Evolutionary conservation across 2,329 filamentous ascomycete species (phyloP), one percentile per base, ranked within the genome.

Genomic region (Cladosporium sphaerospermum): DNA sequence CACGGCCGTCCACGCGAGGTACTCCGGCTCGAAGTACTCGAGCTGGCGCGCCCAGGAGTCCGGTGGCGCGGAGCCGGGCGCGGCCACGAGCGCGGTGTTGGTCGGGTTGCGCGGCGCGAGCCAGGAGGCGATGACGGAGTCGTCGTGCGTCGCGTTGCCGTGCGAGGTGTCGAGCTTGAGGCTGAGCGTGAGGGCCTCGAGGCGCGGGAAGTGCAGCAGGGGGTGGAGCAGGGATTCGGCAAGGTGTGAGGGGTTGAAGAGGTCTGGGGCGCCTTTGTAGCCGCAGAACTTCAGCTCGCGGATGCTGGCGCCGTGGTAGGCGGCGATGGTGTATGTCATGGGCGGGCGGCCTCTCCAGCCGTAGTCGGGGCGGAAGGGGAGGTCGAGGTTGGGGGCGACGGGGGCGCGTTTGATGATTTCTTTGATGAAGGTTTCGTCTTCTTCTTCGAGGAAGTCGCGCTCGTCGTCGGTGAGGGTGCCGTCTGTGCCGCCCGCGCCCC

Each of bases 211-310:
- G 47, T 71, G 63, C 13, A 68, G 67, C 9, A 77, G 66, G 2
- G 70, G 62, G 8, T 61, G 58, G 9, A 76, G 65, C 7, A 76
- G 60, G 0, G 69, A 65, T 1, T 57, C 58, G 0, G 71, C 73
- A 44, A 73, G 70, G 0, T 68, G 60, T 1, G 69, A 71, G 7
- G 67, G 64, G 4, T 62, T 43, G 4, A 69, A 70, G 31, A 76
- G 66, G 1, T 73, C 64, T 0, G 73, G 69, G 11, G 69, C 66
- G 36, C 74, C 73, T 14, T 69, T 69, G 60, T 74, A 76, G 33
- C 74, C 74, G 53, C 74, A 76, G 41, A 77, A 70, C 54, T 76
- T 77, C 45, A 77, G 67, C 56, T 75, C 73, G 16, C 66, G 67
- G 11, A 75, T 56, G 1, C 70, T 74, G 8, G 54, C 56, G 5